These are phyloP conservation scores for Piedraia hortae DNA, from an alignment of 2,329 filamentous ascomycete species.

Conservation along the genomic window DNA sequence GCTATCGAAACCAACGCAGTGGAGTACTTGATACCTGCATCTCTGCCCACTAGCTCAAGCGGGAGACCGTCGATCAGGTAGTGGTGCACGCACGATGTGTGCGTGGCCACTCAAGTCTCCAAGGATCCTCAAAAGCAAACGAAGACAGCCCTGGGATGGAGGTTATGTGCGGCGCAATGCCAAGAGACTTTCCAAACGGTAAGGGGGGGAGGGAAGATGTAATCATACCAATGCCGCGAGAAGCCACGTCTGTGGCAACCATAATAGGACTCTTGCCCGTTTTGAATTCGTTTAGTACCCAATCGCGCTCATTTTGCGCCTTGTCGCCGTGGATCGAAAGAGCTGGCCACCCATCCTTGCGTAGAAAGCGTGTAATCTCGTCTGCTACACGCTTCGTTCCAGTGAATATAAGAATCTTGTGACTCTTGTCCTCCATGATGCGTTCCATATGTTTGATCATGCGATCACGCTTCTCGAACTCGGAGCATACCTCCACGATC, in stretches of 20 bases:
- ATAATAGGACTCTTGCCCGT: conserved; percentile 98
- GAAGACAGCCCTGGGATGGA: conserved; percentile 52
- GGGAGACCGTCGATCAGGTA: no score
- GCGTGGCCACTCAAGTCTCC: conserved; percentile 28
- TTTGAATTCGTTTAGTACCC: conserved; percentile 99
- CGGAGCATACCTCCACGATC: conserved; percentile 83
- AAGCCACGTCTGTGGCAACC: conserved; percentile 98
- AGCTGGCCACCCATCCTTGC: conserved; percentile 92
- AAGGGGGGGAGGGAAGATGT: conserved; percentile 21
- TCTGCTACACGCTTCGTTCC: conserved; percentile 74
- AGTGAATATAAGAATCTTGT: conserved; percentile 89
- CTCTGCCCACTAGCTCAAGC: no score
- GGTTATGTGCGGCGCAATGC: conserved; percentile 43
- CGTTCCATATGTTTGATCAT: conserved; percentile 97
- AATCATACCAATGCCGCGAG: conserved; percentile 99
- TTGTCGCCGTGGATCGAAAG: conserved; percentile 98
- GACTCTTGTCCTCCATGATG: conserved; percentile 85
- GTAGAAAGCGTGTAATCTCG: conserved; percentile 89
- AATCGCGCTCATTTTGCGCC: conserved; percentile 97
- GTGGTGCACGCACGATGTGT: conserved; percentile 11
- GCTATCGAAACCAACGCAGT: conserved; percentile 38
- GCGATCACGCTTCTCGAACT: conserved; percentile 89
- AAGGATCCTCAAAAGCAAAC: conserved; percentile 76
- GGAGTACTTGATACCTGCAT: no score
- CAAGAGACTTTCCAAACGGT: no score